Conservation (phyloP, 2,329 filamentous ascomycete genomes). For the Fusarium sp. region DNA sequence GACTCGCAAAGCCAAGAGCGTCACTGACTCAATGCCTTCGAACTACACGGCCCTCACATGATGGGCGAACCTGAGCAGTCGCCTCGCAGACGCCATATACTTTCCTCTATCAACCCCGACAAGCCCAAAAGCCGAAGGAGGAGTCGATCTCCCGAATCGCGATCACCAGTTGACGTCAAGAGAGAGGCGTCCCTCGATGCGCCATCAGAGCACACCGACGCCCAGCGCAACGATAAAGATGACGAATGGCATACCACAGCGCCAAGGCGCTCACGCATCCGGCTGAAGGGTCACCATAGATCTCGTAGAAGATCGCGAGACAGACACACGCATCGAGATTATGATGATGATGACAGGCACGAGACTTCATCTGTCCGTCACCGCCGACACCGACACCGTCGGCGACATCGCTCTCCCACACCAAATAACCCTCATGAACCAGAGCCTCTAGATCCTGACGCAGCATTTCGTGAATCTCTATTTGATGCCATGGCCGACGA, state of each 20-base stretch:
- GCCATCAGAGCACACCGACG: constrained; percentile 5
- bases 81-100: constrained; percentile 56
- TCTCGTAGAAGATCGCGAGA: constrained; percentile 39
- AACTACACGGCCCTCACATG: constrained; percentile 36
- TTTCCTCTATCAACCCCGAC: constrained; percentile 56
- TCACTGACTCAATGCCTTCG: constrained; percentile 13
- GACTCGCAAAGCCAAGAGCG: not conserved
- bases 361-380: constrained; percentile 39
- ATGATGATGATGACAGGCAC: constrained; percentile 34
- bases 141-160: constrained; percentile 15
- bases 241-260: constrained; percentile 32
- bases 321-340: constrained; percentile 11
- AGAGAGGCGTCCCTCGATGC: constrained; percentile 1
- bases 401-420: constrained; percentile 54
- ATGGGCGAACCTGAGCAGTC: constrained; percentile 48
- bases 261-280: constrained; percentile 45
- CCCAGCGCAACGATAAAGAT: constrained; percentile 23
- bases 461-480: constrained; percentile 89
- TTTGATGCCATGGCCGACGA: constrained; percentile 98
- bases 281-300: constrained; percentile 45
- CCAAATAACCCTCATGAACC: constrained; percentile 57
- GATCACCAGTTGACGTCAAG: constrained; percentile 3
- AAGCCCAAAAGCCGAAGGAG: constrained; percentile 7
- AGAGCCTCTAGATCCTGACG: constrained; percentile 68
- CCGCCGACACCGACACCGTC: constrained; percentile 45